These are phyloP conservation scores for Sanghuangporus baumii DNA, from an alignment of 1,284 basidiomycete species.

Conservation along the genomic window DNA sequence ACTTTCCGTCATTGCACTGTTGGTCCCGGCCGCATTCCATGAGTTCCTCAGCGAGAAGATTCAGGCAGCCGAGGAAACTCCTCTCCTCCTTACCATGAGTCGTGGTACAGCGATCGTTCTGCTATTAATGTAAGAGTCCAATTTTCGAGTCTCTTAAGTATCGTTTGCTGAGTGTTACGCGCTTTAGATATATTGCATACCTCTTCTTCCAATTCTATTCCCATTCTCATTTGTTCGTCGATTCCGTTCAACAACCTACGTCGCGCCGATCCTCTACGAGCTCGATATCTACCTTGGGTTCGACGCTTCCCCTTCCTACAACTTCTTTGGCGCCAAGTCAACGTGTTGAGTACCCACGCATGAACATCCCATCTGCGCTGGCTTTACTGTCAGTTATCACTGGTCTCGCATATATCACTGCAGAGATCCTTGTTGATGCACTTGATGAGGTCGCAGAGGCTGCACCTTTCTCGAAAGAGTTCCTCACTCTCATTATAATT, in stretches of 20 bases:
- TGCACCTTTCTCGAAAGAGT: conserved; percentile 47
- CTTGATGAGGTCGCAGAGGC: conserved; percentile 42
- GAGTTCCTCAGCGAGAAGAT: conserved; percentile 35
- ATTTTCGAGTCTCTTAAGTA: conserved; percentile 16
- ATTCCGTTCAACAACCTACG: conserved; percentile 29
- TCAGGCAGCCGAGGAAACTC: conserved; percentile 29
- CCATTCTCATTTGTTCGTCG: conserved; percentile 52
- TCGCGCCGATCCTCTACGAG: conserved; percentile 24
- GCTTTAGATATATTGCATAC: conserved; percentile 32
- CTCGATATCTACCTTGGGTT: conserved; percentile 25
- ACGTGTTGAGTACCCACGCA: conserved; percentile 37
- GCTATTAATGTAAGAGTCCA: conserved; percentile 45
- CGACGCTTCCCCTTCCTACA: conserved; percentile 18
- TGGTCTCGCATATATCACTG: conserved; percentile 47
- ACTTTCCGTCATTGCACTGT: conserved; percentile 50
- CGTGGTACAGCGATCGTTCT: conserved; percentile 49
- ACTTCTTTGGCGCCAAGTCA: conserved; percentile 26
- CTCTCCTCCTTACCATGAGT: conserved; percentile 36
- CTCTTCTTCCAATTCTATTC: conserved; percentile 56
- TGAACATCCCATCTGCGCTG: conserved; percentile 39
- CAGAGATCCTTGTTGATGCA: conserved; percentile 53
- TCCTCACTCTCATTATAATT: conserved; percentile 61
- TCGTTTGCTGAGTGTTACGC: conserved; percentile 22
- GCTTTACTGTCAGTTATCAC: conserved; percentile 35
- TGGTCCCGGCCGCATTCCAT: conserved; percentile 57